Evolutionary conservation across 192 early-diverging fungal genomes (phyloP).

Genomic region (Coemansia sp.): DNA sequence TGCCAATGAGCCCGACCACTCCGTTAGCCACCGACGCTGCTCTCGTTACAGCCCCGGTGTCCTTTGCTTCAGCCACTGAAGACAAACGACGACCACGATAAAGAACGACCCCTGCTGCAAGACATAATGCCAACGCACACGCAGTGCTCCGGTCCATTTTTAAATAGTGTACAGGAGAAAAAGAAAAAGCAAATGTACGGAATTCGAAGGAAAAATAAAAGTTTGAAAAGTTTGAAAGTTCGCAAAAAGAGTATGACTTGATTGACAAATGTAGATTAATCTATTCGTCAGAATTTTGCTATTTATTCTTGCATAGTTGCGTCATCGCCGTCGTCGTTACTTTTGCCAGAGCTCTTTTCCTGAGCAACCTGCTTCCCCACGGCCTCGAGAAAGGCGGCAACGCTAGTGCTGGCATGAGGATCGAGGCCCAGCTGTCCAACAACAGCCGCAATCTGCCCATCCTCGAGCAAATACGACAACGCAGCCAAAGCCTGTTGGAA

Average conservation of each 20-base stretch:
- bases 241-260: too few relatives aligned
- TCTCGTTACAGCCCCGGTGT: neutral
- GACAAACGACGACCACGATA: neutral
- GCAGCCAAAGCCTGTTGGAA: conserved; percentile 56
- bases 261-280: neutral
- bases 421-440: conserved; percentile 54
- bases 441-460: conserved; percentile 55
- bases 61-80: neutral
- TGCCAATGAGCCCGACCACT: conserved; percentile 83
- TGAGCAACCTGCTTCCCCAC: conserved; percentile 48
- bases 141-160: neutral
- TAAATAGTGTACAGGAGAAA: neutral
- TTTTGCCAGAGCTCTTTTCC: conserved; percentile 22
- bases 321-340: conserved; percentile 18
- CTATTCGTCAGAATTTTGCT: neutral
- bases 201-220: neutral
- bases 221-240: too few relatives aligned
- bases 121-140: neutral
- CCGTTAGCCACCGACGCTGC: conserved; percentile 54
- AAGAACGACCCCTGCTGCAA: neutral
- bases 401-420: conserved; percentile 47
- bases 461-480: conserved; percentile 48
- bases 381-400: conserved; percentile 50
- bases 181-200: neutral
- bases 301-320: conserved; percentile 23